Base-by-base conservation (phyloP, 2,329 filamentous ascomycete genomes). In the Ophiocordyceps unilateralis region DNA sequence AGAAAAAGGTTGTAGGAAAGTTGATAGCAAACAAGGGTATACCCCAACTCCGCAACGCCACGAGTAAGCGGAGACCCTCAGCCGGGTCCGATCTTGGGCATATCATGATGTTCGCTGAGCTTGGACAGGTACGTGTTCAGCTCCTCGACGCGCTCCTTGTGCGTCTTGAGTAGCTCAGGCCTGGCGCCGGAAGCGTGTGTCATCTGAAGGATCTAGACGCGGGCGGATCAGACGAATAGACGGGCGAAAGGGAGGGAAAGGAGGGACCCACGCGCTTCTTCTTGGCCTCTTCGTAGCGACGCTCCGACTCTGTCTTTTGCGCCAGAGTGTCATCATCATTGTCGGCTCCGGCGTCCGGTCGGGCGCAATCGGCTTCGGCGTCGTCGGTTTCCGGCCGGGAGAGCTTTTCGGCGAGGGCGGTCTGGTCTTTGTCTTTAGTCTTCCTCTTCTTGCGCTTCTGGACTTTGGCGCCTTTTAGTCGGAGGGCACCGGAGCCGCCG, bases 61-160 rank as follows among this genome's bases (percentile, higher is more conserved):
- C 11, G 34, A 23, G 9, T 15, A 14, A 12, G 11, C n/a, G 4
- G 10, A 23, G 28, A 17, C n/a, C 24, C 40, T 59, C 63, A 78
- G 34, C 74, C 74, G 1, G 74, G 74, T 11, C 74, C 74, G 44
- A 78, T 78, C 65, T 76, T 77, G 52, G 74, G 74, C 88, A 98
- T 98, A 59, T 98, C 91, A 62, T 98, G 89, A 65, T 98, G 91
- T 64, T 98, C 91, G 63, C 85, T 94, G 55, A 98, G 64, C 50
- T 80, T 83, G 50, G 85, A 91, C 30, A 98, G 67, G 59, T 96
- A 95, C 49, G 83, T 85, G 59, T 98, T 98, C 52, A 96, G 67
- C 59, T 95, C 87, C 60, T 96, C 88, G 38, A 98, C 89, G 11
- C 86, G 78, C 66, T 98, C 84, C 60, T 96, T 96, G 62, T 98